Percentiles rank a stretch among this genome's conserved stretches.
phyloP scores from a whole-genome alignment of 495 filamentous ascomycete species.

The Lindgomyces ingoldianus region DNA sequence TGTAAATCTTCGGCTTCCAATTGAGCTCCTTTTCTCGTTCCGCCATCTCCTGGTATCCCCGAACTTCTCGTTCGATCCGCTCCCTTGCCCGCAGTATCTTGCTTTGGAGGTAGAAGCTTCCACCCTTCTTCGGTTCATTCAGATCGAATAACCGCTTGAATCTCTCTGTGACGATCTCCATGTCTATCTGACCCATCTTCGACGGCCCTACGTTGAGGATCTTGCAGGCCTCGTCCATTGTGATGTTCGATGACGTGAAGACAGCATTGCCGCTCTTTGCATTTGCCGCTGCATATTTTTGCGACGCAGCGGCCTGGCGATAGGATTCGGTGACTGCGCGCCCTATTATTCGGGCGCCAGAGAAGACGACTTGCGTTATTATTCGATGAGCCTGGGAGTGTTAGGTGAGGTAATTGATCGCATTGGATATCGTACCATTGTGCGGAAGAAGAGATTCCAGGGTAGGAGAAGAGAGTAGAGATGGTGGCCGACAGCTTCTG shows the following conservation, averaged over 20 bases:
- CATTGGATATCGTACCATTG: constrained; percentile 3
- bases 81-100: constrained; percentile 90
- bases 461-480: neutral
- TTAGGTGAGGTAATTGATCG: constrained; percentile 8
- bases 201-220: constrained; percentile 96
- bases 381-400: constrained; percentile 81
- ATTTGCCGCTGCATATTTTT: constrained; percentile 72
- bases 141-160: constrained; percentile 94
- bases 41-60: constrained; percentile 45
- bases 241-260: constrained; percentile 68
- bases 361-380: constrained; percentile 87
- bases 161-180: constrained; percentile 75
- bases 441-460: neutral
- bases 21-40: constrained; percentile 67
- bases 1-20: constrained; percentile 93
- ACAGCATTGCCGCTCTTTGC: constrained; percentile 52
- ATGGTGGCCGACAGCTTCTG: neutral
- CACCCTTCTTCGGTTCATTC: constrained; percentile 93
- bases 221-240: constrained; percentile 94
- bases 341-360: constrained; percentile 85
- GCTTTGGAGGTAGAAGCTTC: constrained; percentile 97
- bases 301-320: constrained; percentile 73
- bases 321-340: constrained; percentile 72
- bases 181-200: constrained; percentile 69
- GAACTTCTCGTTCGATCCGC: constrained; percentile 81